Evolutionary conservation across 768 basidiomycete genomes (phyloP).

Genomic region (Russula foetens): DNA sequence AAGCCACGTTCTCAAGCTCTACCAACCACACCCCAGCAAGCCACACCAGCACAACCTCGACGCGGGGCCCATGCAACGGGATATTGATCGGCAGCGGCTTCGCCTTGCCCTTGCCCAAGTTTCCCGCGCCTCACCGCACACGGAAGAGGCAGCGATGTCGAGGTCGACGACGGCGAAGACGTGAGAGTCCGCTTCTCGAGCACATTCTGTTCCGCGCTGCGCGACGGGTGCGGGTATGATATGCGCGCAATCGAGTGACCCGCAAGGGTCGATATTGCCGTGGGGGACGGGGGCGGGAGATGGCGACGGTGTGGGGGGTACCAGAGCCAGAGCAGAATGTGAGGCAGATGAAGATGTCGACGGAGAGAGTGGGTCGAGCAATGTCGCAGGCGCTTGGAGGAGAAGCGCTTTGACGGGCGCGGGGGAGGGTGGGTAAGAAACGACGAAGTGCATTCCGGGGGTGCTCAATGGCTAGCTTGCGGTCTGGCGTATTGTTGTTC

Average conservation of each 20-base stretch:
- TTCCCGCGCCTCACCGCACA: conserved; percentile 23
- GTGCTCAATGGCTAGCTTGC: not conserved
- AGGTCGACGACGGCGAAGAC: not conserved
- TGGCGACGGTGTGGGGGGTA: conserved; percentile 17
- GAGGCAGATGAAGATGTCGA: no score
- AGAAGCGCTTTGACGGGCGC: not conserved
- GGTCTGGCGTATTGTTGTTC: not conserved
- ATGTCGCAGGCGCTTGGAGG: no score
- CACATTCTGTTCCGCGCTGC: conserved; percentile 44
- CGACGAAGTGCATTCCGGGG: no score
- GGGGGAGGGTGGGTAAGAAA: conserved; percentile 13
- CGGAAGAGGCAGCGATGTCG: no score
- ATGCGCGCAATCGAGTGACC: conserved; percentile 58
- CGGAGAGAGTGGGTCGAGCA: no score
- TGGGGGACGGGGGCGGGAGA: conserved; percentile 13
- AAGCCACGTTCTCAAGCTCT: no score
- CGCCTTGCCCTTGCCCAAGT: no score
- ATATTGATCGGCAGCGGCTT: no score
- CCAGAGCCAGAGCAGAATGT: conserved; percentile 2
- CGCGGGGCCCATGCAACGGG: no score
- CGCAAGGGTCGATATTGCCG: conserved; percentile 34
- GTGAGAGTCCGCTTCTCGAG: conserved; percentile 41
- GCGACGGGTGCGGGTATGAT: conserved; percentile 67
- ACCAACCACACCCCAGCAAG: no score
- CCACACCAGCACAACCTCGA: no score